Evolutionary conservation across 306 rosid genomes (phyloP), one percentile per base, ranked within the genome.

Genomic region (Abrus pulchellus): DNA sequence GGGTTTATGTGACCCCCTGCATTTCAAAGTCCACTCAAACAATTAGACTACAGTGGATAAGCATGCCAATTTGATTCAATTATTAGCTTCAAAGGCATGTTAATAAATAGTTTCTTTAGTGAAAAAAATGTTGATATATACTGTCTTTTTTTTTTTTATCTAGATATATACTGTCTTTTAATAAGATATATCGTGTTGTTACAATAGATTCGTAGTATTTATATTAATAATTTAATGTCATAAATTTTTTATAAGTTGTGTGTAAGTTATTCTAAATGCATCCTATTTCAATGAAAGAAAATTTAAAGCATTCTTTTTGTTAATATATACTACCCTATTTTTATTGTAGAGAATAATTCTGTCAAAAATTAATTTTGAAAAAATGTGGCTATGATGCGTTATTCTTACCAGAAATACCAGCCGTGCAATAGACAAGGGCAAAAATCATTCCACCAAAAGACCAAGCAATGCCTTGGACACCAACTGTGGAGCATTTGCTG

Each of bases 401-500:
- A 14, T 41, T 3, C 5, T 75, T 75, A 85, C 88, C 85, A 71
- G 85, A 85, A 72, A 85, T 85, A 12, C 85, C 85, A 65, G 88
- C 88, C 6, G 88, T 85, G 43, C 88, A 85, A 32, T 81, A 81
- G 32, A 85, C 88, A 49, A 85, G 88, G 36, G 83, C 88, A 65
- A 85, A 85, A 68, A 85, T 85, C 88, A 81, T 85, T 11, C 88
- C 88, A 32, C 88, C 88, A 59, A 85, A 85, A 34, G 88, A 82
- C 88, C 88, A 85, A 47, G 88, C 88, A 49, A 85, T 85, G 68
- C 88, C 85, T 65, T 85, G 88, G 47, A 77, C 77, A 3, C 88
- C 88, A 9, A 85, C 88, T 3, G 88, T 55, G 7, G 88, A 70
- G 63, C 87, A 85, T 68, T 85, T 85, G 55, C 1, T 34, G 72